phyloP scores from a whole-genome alignment of 257 asterid species.

The Phtheirospermum japonicum region DNA sequence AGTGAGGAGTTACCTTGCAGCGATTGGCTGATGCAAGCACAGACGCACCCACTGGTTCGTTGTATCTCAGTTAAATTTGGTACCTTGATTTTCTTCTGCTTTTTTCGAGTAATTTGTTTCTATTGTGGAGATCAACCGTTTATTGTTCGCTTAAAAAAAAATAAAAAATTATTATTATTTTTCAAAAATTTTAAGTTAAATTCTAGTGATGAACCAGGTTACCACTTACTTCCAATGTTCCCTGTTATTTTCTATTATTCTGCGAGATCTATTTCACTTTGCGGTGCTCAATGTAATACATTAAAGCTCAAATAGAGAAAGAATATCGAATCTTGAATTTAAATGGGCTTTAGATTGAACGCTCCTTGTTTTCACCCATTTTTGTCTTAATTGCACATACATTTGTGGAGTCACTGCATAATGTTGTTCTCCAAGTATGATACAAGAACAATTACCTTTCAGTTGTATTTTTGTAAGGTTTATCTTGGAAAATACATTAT shows the following conservation, averaged over 20 bases:
- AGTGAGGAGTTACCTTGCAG: constrained; percentile 9
- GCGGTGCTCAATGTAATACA: neutral
- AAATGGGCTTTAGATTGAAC: neutral
- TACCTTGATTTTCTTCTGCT: neutral
- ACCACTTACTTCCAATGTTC: neutral
- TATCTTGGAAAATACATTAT: neutral
- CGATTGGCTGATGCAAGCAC: constrained; percentile 14
- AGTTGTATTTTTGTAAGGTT: too few species aligned
- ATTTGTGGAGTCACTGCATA: neutral
- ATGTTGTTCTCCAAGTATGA: neutral
- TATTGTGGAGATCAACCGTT: neutral
- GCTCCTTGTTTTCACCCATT: neutral
- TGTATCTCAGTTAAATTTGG: constrained; percentile 8
- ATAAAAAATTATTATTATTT: too few species aligned
- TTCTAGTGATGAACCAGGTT: neutral
- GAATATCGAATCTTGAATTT: neutral
- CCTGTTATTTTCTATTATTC: neutral
- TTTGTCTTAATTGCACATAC: neutral
- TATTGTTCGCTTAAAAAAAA: too few species aligned
- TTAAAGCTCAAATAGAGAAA: too few species aligned
- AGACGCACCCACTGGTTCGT: neutral
- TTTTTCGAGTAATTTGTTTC: neutral
- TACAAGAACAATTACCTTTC: neutral
- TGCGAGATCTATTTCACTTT: constrained; percentile 2
- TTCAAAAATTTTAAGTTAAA: too few species aligned